Conservation (phyloP, 257 asterid genomes). For the Nicotiana attenuata region DNA sequence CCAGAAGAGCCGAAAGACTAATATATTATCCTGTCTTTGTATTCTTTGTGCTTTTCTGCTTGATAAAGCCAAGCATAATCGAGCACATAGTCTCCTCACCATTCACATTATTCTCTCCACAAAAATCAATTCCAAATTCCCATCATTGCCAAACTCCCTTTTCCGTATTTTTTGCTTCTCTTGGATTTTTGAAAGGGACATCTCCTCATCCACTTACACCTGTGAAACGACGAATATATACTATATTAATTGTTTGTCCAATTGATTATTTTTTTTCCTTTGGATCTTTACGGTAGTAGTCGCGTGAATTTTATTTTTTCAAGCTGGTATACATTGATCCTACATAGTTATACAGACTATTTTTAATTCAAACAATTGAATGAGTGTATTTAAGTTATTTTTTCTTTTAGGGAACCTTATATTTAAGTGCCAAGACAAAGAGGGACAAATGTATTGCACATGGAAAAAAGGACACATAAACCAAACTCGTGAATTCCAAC, state of each 20-base stretch:
- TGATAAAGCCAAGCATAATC: background rate
- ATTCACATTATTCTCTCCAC: background rate
- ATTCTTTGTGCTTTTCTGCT: conserved; percentile 2
- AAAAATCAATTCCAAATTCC: background rate
- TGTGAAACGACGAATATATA: background rate
- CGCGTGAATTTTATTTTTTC: no score
- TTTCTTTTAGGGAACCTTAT: no score
- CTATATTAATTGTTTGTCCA: background rate
- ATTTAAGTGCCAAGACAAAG: background rate
- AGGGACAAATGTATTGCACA: background rate
- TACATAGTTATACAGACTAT: no score
- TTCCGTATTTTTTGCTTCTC: background rate
- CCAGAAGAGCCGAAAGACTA: background rate
- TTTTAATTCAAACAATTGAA: no score
- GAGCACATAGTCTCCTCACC: background rate
- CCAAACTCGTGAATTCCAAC: background rate
- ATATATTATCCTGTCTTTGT: background rate
- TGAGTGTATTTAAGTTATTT: no score
- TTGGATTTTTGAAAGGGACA: background rate
- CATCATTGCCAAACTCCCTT: background rate
- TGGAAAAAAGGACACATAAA: background rate
- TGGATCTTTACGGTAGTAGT: no score
- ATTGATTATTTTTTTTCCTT: no score
- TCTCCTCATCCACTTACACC: conserved; percentile 1
- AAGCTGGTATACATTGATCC: no score